phyloP scores from a whole-genome alignment of 345 rosid genomes.

The Excoecaria cochinchinensis region DNA sequence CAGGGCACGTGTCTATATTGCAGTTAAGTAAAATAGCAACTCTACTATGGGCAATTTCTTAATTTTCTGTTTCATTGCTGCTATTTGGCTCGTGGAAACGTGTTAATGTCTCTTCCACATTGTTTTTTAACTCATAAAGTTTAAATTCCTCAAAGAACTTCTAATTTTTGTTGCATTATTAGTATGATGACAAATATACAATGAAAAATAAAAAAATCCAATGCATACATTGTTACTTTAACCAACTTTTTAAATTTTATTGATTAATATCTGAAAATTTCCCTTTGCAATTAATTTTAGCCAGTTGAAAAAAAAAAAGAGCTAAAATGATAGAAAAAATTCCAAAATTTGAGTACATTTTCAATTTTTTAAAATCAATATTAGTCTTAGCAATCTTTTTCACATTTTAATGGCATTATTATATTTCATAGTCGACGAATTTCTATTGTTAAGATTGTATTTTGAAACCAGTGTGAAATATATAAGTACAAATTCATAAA shows the following conservation, averaged over 20 bases:
- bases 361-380: neutral
- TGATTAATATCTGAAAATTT: too few species aligned
- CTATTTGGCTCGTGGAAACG: neutral
- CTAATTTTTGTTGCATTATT: neutral
- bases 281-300: neutral
- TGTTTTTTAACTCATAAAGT: neutral
- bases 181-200: neutral
- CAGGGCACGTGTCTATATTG: conserved; percentile 69
- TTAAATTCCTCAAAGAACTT: neutral
- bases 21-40: conserved; percentile 56
- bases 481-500: too few species aligned
- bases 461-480: too few species aligned
- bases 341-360: neutral
- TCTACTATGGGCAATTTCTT: neutral
- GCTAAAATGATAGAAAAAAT: neutral
- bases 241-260: neutral
- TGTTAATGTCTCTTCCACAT: neutral
- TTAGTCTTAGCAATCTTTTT: neutral
- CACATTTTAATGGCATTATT: neutral
- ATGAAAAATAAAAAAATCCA: neutral
- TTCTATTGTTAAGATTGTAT: too few species aligned
- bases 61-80: neutral
- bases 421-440: neutral
- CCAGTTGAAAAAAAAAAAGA: neutral
- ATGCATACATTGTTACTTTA: neutral